Base-by-base conservation (phyloP, 371 early-diverging fungal species). In the Syncephalis fuscata region DNA sequence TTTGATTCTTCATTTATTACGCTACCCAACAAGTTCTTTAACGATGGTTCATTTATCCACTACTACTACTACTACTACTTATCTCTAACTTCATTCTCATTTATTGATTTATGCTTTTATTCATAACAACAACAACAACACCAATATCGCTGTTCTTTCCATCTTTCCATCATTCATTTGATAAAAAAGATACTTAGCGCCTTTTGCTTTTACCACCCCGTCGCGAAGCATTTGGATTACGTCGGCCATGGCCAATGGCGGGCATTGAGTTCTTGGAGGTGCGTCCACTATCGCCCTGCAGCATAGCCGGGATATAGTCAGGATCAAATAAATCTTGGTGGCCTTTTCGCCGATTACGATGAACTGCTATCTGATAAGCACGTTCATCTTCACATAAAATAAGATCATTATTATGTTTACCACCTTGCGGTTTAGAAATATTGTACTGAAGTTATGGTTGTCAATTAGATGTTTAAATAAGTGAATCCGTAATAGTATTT, bases 301-400 rank as follows among this genome's bases (percentile, higher is more conserved):
- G 61, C 17, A 76, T 61, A 21, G 68, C 62, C 19, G 87, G 86
- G 23, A 78, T 67, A 44, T 68, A 84, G 53, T 85, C 88, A 0
- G 81, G 80, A 48, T 85, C 88, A 60, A 83, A 80, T 47, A 81
- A 59, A 63, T 79, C 68, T 9, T 70, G 63, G 3, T 57, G 56
- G 25, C 60, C 74, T 64, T 80, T 63, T 44, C 66, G 56, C 55
- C 67, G 54, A 45, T 62, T 64, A 42, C 61, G 56, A 53, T 73
- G 66, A 48, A 69, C 54, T 10, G 78, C 68, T 51, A 71, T 62
- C 47, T 76, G 58, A 57, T 78, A 90, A 56, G 90, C 92, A 44
- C 76, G 74, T 57, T 94, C 90, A 61, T 95, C 96, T 58, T 89
- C 93, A 45, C 91, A 75, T 37, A 92, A 65, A 22, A 97, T 81